Conservation (phyloP, 2,329 filamentous ascomycete genomes). For the Alternaria alternata region DNA sequence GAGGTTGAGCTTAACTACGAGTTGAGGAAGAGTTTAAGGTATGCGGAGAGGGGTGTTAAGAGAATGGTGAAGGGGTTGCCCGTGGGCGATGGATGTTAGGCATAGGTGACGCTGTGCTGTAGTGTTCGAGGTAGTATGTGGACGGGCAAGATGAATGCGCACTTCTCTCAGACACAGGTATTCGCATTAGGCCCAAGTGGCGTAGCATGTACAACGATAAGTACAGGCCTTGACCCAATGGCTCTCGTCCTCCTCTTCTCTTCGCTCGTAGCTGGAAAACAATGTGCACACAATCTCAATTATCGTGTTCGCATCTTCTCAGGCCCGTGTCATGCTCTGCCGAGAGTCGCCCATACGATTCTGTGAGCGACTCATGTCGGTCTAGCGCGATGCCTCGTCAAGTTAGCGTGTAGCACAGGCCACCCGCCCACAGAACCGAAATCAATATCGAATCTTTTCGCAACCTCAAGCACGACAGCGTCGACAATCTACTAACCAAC, state of each 20-base stretch:
- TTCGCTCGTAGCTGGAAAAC: background rate
- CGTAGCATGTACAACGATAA: background rate
- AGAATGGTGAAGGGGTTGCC: constrained; percentile 45
- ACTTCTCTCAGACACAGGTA: background rate
- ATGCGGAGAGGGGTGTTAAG: constrained; percentile 44
- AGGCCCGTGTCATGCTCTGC: constrained; percentile 7
- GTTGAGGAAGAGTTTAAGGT: constrained; percentile 33
- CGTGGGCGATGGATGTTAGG: constrained; percentile 8
- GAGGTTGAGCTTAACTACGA: constrained; percentile 28
- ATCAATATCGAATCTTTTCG: constrained; percentile 24
- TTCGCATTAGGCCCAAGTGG: background rate
- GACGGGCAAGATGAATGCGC: background rate
- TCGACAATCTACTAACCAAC: constrained; percentile 46
- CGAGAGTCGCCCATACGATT: background rate
- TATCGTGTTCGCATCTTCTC: background rate
- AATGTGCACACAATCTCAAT: background rate
- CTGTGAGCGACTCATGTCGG: background rate
- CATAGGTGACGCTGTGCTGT: background rate
- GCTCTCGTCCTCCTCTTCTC: background rate
- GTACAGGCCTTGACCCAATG: background rate
- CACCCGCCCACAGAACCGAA: constrained; percentile 31
- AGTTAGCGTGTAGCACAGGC: constrained; percentile 7
- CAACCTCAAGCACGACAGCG: constrained; percentile 32
- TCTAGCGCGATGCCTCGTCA: constrained; percentile 1
- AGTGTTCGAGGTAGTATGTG: background rate